These are phyloP conservation scores for Cladosporium sphaerospermum DNA, from an alignment of 2,329 filamentous ascomycete genomes.

Conservation along the genomic window DNA sequence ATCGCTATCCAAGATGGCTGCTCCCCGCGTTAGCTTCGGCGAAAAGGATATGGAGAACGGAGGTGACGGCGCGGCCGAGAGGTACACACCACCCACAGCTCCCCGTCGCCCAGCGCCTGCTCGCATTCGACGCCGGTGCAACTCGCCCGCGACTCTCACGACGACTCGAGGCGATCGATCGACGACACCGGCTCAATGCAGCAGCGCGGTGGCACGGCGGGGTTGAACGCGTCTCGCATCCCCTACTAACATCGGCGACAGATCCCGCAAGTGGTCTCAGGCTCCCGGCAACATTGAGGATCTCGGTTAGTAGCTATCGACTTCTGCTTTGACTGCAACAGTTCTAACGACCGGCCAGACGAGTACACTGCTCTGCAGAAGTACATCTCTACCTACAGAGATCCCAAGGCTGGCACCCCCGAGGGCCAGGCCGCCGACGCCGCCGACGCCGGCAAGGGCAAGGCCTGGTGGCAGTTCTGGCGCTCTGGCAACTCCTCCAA, in stretches of 20 bases:
- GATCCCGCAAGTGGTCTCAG: conserved; percentile 35
- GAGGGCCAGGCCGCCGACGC: conserved; percentile 36
- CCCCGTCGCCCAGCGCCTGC: neutral
- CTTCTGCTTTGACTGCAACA: conserved; percentile 5
- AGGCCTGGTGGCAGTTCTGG: conserved; percentile 53
- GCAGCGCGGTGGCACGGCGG: neutral
- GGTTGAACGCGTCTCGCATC: neutral
- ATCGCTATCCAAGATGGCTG: conserved; percentile 30
- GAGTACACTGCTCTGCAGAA: conserved; percentile 61
- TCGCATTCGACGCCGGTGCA: neutral
- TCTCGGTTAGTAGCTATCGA: conserved; percentile 23
- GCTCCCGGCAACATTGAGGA: conserved; percentile 39
- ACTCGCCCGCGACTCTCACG: neutral
- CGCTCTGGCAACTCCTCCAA: conserved; percentile 30
- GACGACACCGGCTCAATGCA: neutral
- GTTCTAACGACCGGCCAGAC: conserved; percentile 37
- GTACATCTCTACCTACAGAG: conserved; percentile 62
- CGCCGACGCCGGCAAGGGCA: conserved; percentile 41
- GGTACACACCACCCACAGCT: conserved; percentile 14
- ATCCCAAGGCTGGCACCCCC: conserved; percentile 46
- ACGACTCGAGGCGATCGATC: neutral
- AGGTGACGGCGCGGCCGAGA: conserved; percentile 24
- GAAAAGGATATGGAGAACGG: conserved; percentile 36
- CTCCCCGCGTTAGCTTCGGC: conserved; percentile 34
- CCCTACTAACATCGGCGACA: conserved; percentile 11